A percentile compares a stretch with the other conserved stretches of the same genome.
phyloP scores from a whole-genome alignment of 495 filamentous ascomycete genomes.

The Melanomma pulvis-pyrius region DNA sequence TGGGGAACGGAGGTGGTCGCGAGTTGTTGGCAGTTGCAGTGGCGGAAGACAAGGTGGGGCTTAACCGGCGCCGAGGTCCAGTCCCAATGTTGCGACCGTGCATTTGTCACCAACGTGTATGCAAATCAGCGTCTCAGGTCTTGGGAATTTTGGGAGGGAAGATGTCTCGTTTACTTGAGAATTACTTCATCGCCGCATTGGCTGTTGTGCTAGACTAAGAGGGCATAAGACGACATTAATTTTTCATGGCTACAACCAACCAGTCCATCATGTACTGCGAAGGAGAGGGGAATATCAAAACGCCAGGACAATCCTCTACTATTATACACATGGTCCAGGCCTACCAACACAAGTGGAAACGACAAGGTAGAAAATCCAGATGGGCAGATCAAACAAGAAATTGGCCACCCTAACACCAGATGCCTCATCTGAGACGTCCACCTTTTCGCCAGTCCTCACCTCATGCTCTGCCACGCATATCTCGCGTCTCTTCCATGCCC shows the following conservation, averaged over 20 bases:
- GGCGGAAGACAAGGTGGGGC: neutral
- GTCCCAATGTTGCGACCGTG: neutral
- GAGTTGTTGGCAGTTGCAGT: neutral
- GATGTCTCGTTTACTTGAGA: too few relatives aligned
- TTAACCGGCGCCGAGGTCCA: neutral
- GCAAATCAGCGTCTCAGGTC: too few relatives aligned
- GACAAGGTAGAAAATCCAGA: conserved; percentile 29
- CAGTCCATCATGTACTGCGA: conserved; percentile 1
- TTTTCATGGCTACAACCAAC: neutral
- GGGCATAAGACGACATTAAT: neutral
- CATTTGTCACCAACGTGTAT: too few relatives aligned
- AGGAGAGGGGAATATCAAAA: conserved; percentile 14
- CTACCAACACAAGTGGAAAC: conserved; percentile 32
- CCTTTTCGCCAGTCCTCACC: neutral
- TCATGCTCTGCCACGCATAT: neutral
- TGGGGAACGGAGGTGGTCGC: neutral
- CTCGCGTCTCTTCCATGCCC: neutral
- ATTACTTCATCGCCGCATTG: too few relatives aligned
- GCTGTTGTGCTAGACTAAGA: too few relatives aligned
- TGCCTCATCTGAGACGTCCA: neutral
- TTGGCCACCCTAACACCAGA: neutral
- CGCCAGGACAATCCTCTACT: conserved; percentile 19
- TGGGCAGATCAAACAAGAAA: conserved; percentile 2
- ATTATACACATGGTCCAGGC: conserved; percentile 21
- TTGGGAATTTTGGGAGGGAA: too few relatives aligned